These are phyloP conservation scores for Vigna nakashimae DNA, from an alignment of 306 rosid species.

Conservation along the genomic window DNA sequence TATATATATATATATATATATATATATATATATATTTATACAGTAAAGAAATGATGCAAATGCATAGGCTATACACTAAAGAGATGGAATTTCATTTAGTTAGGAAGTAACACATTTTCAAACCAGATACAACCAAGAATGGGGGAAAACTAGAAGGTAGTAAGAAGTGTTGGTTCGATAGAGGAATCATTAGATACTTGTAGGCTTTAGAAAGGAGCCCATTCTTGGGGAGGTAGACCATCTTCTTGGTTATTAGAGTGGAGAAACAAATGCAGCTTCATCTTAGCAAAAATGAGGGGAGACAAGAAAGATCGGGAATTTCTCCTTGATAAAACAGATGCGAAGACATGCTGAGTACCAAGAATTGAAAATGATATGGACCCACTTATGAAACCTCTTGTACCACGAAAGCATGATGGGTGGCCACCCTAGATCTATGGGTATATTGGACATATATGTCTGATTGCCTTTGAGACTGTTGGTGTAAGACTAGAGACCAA, in stretches of 20 bases:
- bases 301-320: neutral
- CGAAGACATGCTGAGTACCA: neutral
- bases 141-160: neutral
- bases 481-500: neutral
- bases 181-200: neutral
- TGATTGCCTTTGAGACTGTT: neutral
- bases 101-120: neutral
- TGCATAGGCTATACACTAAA: neutral
- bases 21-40: no score
- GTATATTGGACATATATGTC: neutral
- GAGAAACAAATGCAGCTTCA: neutral
- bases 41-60: neutral
- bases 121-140: neutral
- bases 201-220: neutral
- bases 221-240: neutral
- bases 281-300: neutral
- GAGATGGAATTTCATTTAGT: conserved; percentile 16
- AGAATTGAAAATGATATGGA: neutral
- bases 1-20: neutral
- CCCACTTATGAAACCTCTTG: neutral
- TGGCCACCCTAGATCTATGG: neutral
- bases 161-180: neutral
- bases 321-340: neutral
- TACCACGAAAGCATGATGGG: neutral
- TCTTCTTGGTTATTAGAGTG: neutral